Evolutionary conservation across 345 rosid species (phyloP).

Genomic region (Firmiana major): DNA sequence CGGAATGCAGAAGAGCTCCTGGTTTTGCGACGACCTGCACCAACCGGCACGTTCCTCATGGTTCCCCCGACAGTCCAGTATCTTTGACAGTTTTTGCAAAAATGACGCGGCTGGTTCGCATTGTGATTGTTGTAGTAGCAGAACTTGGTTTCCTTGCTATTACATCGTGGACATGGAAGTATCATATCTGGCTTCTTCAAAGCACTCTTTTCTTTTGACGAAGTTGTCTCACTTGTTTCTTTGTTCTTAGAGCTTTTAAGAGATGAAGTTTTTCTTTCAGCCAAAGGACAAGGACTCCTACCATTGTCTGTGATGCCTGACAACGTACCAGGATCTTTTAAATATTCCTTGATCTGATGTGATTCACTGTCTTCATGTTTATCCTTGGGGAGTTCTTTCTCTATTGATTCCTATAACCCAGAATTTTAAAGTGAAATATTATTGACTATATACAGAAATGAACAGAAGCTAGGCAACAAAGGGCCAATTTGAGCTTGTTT

Average conservation of each 20-base stretch:
- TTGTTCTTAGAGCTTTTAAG: not conserved
- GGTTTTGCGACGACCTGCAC: conserved; percentile 86
- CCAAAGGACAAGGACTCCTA: no score
- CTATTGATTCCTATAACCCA: conserved; percentile 1
- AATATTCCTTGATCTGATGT: not conserved
- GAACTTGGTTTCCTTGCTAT: conserved; percentile 77
- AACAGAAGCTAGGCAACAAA: not conserved
- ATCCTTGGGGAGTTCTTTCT: not conserved
- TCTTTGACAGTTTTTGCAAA: conserved; percentile 85
- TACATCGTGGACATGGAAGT: conserved; percentile 77
- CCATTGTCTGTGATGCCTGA: no score
- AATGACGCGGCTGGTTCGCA: conserved; percentile 86
- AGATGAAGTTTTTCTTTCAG: no score
- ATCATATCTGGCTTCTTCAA: conserved; percentile 7
- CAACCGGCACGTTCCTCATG: conserved; percentile 78
- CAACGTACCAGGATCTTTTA: not conserved
- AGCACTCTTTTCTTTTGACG: not conserved
- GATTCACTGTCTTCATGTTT: not conserved
- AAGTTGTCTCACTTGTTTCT: not conserved
- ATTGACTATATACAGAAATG: not conserved
- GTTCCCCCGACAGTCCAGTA: conserved; percentile 95
- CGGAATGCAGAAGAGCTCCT: conserved; percentile 44
- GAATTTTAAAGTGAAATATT: not conserved
- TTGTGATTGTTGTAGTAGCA: conserved; percentile 91
- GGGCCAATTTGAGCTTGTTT: not conserved